A percentile compares a stretch with the other conserved stretches of the same genome.
Conservation (phyloP, 495 filamentous ascomycete genomes). For the Oidiodendron maius region DNA sequence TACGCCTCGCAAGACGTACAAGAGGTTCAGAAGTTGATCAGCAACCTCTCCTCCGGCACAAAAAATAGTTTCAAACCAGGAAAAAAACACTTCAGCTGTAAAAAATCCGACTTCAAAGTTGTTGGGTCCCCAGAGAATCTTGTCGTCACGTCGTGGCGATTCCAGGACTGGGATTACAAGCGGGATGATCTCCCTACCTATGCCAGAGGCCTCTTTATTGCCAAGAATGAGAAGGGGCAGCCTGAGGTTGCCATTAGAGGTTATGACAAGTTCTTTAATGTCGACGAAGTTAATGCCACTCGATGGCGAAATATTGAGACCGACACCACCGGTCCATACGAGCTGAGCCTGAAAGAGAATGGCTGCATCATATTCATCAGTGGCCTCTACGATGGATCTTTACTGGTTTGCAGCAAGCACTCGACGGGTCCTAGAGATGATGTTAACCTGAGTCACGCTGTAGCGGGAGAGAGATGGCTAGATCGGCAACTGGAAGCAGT, state of each 20-base stretch:
- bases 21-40: slow-evolving; percentile 53
- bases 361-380: slow-evolving; percentile 98
- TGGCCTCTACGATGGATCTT: slow-evolving; percentile 76
- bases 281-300: slow-evolving; percentile 70
- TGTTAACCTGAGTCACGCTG: slow-evolving; percentile 67
- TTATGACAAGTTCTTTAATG: slow-evolving; percentile 99
- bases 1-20: slow-evolving; percentile 58
- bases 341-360: slow-evolving; percentile 95
- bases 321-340: slow-evolving; percentile 83
- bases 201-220: slow-evolving; percentile 88
- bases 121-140: slow-evolving; percentile 48
- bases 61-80: slow-evolving; percentile 32
- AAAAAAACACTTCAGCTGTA: slow-evolving; percentile 55
- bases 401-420: slow-evolving; percentile 97
- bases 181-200: slow-evolving; percentile 76
- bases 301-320: slow-evolving; percentile 73
- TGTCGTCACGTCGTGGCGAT: slow-evolving; percentile 83
- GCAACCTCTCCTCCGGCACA: slow-evolving; percentile 46
- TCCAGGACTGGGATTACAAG: slow-evolving; percentile 95
- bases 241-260: slow-evolving; percentile 79
- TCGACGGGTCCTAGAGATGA: slow-evolving; percentile 76
- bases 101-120: slow-evolving; percentile 67
- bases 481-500: slow-evolving; percentile 69
- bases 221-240: slow-evolving; percentile 49
- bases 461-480: slow-evolving; percentile 78